phyloP scores from a whole-genome alignment of 2,329 filamentous ascomycete genomes.

The Phaeomoniella chlamydospora region DNA sequence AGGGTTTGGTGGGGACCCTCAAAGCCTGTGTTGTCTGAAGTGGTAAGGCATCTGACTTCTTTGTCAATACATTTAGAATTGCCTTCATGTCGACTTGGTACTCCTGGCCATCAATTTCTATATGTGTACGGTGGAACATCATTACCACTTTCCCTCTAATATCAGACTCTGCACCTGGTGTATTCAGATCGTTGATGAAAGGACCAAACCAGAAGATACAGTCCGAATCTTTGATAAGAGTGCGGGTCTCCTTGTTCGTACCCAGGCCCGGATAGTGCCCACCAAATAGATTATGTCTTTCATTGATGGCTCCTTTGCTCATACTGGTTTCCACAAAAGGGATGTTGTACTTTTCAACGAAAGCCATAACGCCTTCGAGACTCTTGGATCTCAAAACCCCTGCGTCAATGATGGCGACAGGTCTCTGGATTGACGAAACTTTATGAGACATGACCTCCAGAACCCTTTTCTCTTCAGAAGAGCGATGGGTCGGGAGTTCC shows the following conservation, averaged over 20 bases:
- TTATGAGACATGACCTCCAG: slow-evolving; percentile 63
- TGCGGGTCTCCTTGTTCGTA: slow-evolving; percentile 38
- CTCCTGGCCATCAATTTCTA: not conserved
- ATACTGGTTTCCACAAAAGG: slow-evolving; percentile 82
- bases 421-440: slow-evolving; percentile 57
- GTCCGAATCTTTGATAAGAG: slow-evolving; percentile 24
- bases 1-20: not conserved
- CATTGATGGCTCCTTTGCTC: slow-evolving; percentile 74
- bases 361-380: slow-evolving; percentile 54
- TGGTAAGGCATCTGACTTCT: not conserved
- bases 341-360: slow-evolving; percentile 59
- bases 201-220: slow-evolving; percentile 26
- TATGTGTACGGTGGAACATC: not conserved
- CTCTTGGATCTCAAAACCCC: slow-evolving; percentile 68
- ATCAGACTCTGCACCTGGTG: slow-evolving; percentile 4
- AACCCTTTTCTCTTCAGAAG: slow-evolving; percentile 65
- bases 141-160: not conserved
- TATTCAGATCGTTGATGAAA: slow-evolving; percentile 32
- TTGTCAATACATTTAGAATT: not conserved
- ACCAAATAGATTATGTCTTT: slow-evolving; percentile 59
- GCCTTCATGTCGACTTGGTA: not conserved
- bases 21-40: not conserved
- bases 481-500: slow-evolving; percentile 47
- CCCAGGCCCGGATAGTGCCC: slow-evolving; percentile 77
- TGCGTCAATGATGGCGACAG: slow-evolving; percentile 69